Base-by-base conservation (phyloP, 805 yeast genomes). In the Saccharomycopsis olivae region DNA sequence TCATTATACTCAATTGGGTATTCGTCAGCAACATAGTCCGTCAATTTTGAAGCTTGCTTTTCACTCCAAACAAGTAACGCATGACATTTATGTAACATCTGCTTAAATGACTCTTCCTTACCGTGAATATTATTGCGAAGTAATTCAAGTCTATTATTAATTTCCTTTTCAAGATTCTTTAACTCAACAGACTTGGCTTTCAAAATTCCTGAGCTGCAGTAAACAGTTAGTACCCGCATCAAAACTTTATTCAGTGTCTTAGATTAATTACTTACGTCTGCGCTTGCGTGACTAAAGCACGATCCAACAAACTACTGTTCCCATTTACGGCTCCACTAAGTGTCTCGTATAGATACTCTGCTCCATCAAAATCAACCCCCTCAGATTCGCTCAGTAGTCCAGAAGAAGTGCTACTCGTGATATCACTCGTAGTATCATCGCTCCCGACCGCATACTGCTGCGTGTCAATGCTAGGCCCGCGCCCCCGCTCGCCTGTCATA, bases 141-240 rank as follows among this genome's bases (percentile, higher is more conserved):
- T 8, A 25, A 8, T 15, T 39, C 36, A 11, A 46, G 31, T 31
- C 43, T 40, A 20, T 27, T 10, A 11, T 20, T 35, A 3, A 43
- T 37, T 21, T 46, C 45, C 5, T 36, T 20, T 27, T 37, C 43
- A 6, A 46, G 34, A 10, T 21, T 29, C 17, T 40, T 27, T 21
- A 46, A 43, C 20, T 46, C 49, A 13, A 46, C 30, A 3, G 49
- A 23, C 18, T 46, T 46, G n/a, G 47, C 44, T 33, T 41, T 43
- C 4, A 46, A 13, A 9, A 46, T 39, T 6, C 49, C 49, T 8
- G 47, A 44, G 9, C 40, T 35, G 27, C 11, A 17, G 8, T 23
- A 8, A 23, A 8, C 9, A 10, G 13, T 16, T n/a, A n/a, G n/a
- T n/a, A n/a, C n/a, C n/a, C 16, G 18, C 17, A 32, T 18, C 17